Percentiles rank a stretch among this genome's conserved stretches.
phyloP scores from a whole-genome alignment of 768 basidiomycete species.

The Tulasnella sp. region DNA sequence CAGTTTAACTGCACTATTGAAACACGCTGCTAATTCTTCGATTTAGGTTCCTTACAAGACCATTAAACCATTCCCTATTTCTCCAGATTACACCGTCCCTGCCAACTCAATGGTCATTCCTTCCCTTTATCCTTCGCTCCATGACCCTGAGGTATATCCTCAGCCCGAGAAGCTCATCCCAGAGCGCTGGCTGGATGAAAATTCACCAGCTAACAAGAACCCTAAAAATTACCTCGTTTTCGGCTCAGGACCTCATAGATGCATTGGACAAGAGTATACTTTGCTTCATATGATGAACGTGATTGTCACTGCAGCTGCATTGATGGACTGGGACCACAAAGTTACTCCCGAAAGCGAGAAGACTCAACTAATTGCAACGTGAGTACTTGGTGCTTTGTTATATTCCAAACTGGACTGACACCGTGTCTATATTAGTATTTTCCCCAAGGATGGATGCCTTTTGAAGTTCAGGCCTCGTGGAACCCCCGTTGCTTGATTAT shows the following conservation, averaged over 20 bases:
- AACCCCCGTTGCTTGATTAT: neutral
- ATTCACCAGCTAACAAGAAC: slow-evolving; percentile 62
- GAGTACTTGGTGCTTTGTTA: slow-evolving; percentile 17
- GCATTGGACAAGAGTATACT: slow-evolving; percentile 88
- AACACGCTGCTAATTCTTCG: slow-evolving; percentile 10
- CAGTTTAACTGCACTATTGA: neutral
- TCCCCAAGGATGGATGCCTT: slow-evolving; percentile 85
- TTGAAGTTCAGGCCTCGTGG: slow-evolving; percentile 60
- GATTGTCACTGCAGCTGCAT: slow-evolving; percentile 64
- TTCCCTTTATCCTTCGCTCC: slow-evolving; percentile 82
- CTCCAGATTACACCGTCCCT: slow-evolving; percentile 84
- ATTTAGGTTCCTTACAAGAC: slow-evolving; percentile 82
- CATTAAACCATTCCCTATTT: slow-evolving; percentile 82
- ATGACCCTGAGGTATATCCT: slow-evolving; percentile 78
- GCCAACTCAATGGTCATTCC: slow-evolving; percentile 89
- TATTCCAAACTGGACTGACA: neutral
- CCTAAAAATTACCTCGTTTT: slow-evolving; percentile 95
- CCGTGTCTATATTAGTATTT: slow-evolving; percentile 34
- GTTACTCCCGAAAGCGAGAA: slow-evolving; percentile 64
- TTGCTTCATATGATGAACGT: slow-evolving; percentile 79
- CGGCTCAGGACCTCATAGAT: slow-evolving; percentile 84
- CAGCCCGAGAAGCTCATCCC: slow-evolving; percentile 72
- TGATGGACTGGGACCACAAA: slow-evolving; percentile 80
- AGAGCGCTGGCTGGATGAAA: slow-evolving; percentile 84
- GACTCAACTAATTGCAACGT: slow-evolving; percentile 89